Evolutionary conservation across 1,284 basidiomycete species (phyloP).

Genomic region (Somion occarium): DNA sequence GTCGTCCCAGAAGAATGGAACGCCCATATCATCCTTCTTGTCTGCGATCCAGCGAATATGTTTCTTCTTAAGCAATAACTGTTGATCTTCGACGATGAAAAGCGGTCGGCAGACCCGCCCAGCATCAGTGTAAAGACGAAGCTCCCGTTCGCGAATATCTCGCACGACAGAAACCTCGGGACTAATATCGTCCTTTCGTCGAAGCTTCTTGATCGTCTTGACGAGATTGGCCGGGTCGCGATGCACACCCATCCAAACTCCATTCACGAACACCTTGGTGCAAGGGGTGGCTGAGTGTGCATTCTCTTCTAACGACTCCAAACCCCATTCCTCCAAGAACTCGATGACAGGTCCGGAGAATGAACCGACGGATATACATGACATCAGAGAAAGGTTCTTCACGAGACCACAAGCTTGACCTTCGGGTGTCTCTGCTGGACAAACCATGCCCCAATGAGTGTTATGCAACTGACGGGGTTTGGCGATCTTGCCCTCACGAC

Average conservation of each 20-base stretch:
- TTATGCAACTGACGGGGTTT: slow-evolving; percentile 99
- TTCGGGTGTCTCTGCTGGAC: slow-evolving; percentile 98
- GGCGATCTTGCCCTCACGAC: slow-evolving; percentile 98
- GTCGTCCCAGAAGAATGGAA: slow-evolving; percentile 75
- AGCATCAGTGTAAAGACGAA: slow-evolving; percentile 94
- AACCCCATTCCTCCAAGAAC: slow-evolving; percentile 98
- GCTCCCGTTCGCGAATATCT: slow-evolving; percentile 94
- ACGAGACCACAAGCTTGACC: slow-evolving; percentile 99
- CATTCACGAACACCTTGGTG: slow-evolving; percentile 99
- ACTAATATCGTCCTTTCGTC: slow-evolving; percentile 94
- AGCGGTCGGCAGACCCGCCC: slow-evolving; percentile 95
- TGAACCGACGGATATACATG: slow-evolving; percentile 97
- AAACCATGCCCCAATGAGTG: slow-evolving; percentile 99
- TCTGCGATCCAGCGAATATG: slow-evolving; percentile 73
- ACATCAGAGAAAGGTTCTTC: slow-evolving; percentile 97
- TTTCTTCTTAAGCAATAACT: slow-evolving; percentile 80
- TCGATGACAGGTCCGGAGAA: slow-evolving; percentile 96
- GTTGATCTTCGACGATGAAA: slow-evolving; percentile 93
- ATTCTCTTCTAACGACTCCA: slow-evolving; percentile 90
- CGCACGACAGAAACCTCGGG: slow-evolving; percentile 96
- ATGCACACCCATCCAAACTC: slow-evolving; percentile 99
- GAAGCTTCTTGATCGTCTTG: slow-evolving; percentile 87
- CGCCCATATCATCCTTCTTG: slow-evolving; percentile 2
- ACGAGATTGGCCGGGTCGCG: slow-evolving; percentile 91
- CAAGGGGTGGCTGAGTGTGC: slow-evolving; percentile 77